phyloP scores from a whole-genome alignment of 768 basidiomycete genomes.

The Hortiboletus campestris region DNA sequence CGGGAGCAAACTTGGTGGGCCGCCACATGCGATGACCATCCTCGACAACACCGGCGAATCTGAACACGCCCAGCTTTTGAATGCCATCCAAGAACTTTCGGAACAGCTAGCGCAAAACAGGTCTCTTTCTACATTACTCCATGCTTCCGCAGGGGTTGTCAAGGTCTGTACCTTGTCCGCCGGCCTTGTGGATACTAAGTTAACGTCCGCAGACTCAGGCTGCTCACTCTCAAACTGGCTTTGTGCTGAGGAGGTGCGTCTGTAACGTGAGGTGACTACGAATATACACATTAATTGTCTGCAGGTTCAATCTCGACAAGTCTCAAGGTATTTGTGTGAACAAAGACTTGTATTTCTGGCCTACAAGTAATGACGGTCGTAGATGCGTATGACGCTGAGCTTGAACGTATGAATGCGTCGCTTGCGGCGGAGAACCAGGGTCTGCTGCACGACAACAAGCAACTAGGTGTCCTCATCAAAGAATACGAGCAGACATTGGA shows the following conservation, averaged over 20 bases:
- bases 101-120: slow-evolving; percentile 83
- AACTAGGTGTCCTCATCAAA: slow-evolving; percentile 84
- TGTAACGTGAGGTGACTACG: not conserved
- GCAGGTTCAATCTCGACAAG: slow-evolving; percentile 84
- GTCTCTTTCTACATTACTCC: slow-evolving; percentile 65
- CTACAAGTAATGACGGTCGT: slow-evolving; percentile 9
- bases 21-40: slow-evolving; percentile 45
- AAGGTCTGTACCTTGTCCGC: slow-evolving; percentile 58
- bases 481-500: slow-evolving; percentile 98
- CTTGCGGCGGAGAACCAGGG: slow-evolving; percentile 81
- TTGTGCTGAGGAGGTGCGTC: slow-evolving; percentile 77
- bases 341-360: not conserved
- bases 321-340: slow-evolving; percentile 56
- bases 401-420: slow-evolving; percentile 83
- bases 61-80: slow-evolving; percentile 62
- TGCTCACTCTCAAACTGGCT: slow-evolving; percentile 86
- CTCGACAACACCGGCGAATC: slow-evolving; percentile 52
- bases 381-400: slow-evolving; percentile 90
- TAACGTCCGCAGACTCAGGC: slow-evolving; percentile 65
- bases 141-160: slow-evolving; percentile 68
- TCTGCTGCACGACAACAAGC: slow-evolving; percentile 93
- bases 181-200: not conserved
- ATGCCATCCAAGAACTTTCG: slow-evolving; percentile 72
- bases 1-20: slow-evolving; percentile 2
- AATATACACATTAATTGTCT: not conserved